Evolutionary conservation across 192 early-diverging fungal species (phyloP), one percentile per base, ranked within the genome.

Genomic region (Coemansia sp.): DNA sequence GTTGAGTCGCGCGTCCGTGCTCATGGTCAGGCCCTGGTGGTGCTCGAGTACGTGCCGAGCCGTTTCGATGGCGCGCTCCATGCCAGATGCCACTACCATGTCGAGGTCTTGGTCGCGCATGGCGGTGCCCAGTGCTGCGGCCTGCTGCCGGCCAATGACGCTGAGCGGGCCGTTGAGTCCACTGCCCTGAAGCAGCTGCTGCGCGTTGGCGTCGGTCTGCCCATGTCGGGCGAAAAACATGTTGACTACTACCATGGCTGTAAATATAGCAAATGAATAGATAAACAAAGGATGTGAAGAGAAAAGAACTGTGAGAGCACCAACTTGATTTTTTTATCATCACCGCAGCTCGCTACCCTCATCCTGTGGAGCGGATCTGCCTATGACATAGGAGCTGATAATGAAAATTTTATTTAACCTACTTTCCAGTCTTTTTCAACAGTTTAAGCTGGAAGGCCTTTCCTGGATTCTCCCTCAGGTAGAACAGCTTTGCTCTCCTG

Each of bases 401-500:
- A 59, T 17, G 11, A 31, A 13, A 42, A 42, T 40, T 62, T 19
- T 42, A 50, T 44, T 33, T 29, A 8, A 57, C 40, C 56, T 72
- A 68, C 54, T 76, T 68, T 14, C 61, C 63, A 71, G 72, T 62
- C 62, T 73, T 72, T 63, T 68, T 78, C 62, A 77, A 67, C 53
- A 70, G 33, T 46, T 82, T 85, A 51, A 87, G 67, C 68, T 85
- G 85, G 85, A 89, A 91, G 6, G 87, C 86, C 66, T 88, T 89
- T 60, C 89, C 92, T 16, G 92, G 91, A 63, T 89, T 87, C 62
- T 93, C 87, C 66, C 92, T 80, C 73, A 93, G 63, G 73, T 92
- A 93, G 66, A 85, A 92, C 70, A 93, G 70, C 77, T 92, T 93
- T 7, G 90, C 89, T 63, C 92, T 85, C 74, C 87, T 86, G 71